Evolutionary conservation across 2,329 filamentous ascomycete species (phyloP).

Genomic region (Bisporella sp.): DNA sequence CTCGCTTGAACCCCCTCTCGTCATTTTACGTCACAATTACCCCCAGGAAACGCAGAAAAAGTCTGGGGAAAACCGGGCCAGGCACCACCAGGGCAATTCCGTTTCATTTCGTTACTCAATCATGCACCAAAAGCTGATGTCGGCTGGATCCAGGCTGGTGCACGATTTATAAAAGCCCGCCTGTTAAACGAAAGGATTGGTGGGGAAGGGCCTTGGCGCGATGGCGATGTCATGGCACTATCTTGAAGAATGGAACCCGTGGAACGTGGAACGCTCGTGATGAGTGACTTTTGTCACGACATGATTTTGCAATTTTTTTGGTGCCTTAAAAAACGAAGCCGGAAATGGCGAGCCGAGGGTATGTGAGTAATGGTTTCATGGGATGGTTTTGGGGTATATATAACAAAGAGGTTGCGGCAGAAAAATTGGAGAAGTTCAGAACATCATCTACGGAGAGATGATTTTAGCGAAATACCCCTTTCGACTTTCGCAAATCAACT

Average conservation of each 20-base stretch:
- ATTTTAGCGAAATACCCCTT: background rate
- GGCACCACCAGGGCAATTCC: no score
- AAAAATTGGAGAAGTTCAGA: background rate
- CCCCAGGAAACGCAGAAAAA: no score
- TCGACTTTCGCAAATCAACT: background rate
- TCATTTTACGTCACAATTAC: no score
- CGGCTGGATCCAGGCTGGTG: background rate
- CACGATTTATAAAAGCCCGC: background rate
- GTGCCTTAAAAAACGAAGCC: background rate
- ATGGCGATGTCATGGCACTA: background rate
- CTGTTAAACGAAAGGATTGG: background rate
- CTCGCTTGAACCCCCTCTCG: no score
- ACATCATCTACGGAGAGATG: background rate
- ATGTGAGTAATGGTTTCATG: background rate
- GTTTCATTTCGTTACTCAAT: no score
- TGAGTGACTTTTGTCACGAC: background rate
- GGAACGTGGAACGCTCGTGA: background rate
- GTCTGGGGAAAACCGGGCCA: no score
- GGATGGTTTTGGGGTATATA: background rate
- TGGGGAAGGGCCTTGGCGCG: background rate
- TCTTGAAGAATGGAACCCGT: background rate
- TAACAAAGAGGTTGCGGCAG: background rate
- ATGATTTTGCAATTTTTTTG: background rate
- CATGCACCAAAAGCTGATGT: no score
- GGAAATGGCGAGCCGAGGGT: background rate